phyloP scores from a whole-genome alignment of 2,329 filamentous ascomycete species.

The Rasamsonia emersonii region DNA sequence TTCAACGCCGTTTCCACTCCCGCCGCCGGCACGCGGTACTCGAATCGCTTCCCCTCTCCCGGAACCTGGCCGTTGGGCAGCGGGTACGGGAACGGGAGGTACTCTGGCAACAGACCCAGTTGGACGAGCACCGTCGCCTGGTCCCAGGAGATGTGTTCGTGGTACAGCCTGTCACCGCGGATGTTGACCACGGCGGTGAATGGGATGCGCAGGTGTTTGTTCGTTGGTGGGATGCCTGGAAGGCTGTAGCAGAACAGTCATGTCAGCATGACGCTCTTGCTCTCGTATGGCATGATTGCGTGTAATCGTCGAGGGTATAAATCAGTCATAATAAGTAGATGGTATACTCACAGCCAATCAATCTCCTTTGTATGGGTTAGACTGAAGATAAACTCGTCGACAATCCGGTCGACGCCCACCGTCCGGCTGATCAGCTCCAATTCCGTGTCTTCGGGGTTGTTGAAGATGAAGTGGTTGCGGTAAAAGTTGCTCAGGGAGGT shows the following conservation, averaged over 20 bases:
- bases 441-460: conserved; percentile 58
- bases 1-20: conserved; percentile 48
- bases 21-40: conserved; percentile 54
- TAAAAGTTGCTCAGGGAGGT: conserved; percentile 58
- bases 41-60: conserved; percentile 36
- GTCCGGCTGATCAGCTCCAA: conserved; percentile 65
- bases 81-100: conserved; percentile 53
- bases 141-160: conserved; percentile 66
- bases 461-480: conserved; percentile 64
- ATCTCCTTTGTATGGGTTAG: conserved; percentile 56
- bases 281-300: neutral
- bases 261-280: neutral
- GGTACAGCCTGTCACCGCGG: conserved; percentile 58
- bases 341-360: conserved; percentile 56
- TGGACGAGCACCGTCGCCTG: conserved; percentile 55
- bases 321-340: neutral
- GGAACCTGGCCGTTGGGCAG: conserved; percentile 33
- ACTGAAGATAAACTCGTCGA: conserved; percentile 61
- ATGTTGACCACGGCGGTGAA: conserved; percentile 59
- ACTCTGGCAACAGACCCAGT: conserved; percentile 55
- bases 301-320: too few species aligned
- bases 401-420: conserved; percentile 60
- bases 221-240: conserved; percentile 52
- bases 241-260: conserved; percentile 29
- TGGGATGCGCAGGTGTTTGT: conserved; percentile 47